These are phyloP conservation scores for Pythium folliculosum DNA, from an alignment of 352 stramenopile species.

Conservation along the genomic window DNA sequence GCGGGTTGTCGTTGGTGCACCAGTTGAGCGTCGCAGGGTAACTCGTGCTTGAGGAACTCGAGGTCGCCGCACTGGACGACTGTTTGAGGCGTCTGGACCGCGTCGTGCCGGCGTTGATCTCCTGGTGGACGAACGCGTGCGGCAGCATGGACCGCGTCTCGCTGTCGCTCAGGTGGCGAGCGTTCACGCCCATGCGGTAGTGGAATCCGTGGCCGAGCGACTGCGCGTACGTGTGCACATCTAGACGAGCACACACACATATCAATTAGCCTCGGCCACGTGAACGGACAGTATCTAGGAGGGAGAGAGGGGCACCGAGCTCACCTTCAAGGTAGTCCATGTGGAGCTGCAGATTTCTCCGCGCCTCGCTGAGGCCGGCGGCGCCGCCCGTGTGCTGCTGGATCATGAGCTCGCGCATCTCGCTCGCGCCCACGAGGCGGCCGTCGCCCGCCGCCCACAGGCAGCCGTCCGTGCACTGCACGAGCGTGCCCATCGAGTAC, in stretches of 20 bases:
- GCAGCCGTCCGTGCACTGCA: constrained; percentile 47
- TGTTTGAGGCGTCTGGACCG: constrained; percentile 29
- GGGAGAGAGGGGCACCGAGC: neutral
- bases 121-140: constrained; percentile 58
- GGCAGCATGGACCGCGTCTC: constrained; percentile 44
- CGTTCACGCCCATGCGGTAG: constrained; percentile 70
- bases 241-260: constrained; percentile 26
- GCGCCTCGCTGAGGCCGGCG: constrained; percentile 18
- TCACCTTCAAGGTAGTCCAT: constrained; percentile 81
- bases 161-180: constrained; percentile 56
- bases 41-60: constrained; percentile 20
- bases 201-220: constrained; percentile 58
- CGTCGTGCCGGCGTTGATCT: constrained; percentile 40
- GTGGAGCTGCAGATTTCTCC: constrained; percentile 66
- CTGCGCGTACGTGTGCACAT: constrained; percentile 61
- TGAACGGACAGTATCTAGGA: neutral
- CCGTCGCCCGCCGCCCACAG: constrained; percentile 58
- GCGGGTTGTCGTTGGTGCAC: constrained; percentile 68
- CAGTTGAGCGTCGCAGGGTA: constrained; percentile 58
- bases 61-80: constrained; percentile 27
- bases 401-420: constrained; percentile 55
- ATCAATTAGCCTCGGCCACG: neutral
- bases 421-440: constrained; percentile 37
- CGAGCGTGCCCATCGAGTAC: constrained; percentile 50
- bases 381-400: constrained; percentile 34